These are phyloP conservation scores for Fusarium continuum DNA, from an alignment of 2,329 filamentous ascomycete genomes.

Conservation along the genomic window DNA sequence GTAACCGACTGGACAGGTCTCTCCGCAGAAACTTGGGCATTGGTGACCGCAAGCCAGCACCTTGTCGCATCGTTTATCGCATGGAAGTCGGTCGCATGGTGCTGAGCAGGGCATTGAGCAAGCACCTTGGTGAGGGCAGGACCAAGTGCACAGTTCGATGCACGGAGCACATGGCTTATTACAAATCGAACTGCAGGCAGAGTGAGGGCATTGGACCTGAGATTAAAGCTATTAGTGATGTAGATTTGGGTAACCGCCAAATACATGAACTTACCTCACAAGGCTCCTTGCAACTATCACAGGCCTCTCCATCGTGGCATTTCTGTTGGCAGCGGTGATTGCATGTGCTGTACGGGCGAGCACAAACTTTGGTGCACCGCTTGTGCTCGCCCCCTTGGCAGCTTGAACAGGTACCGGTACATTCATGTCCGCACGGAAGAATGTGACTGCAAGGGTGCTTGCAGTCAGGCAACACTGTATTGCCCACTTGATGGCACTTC, in stretches of 20 bases:
- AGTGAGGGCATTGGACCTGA: constrained; percentile 62
- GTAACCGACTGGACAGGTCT: constrained; percentile 63
- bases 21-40: constrained; percentile 71
- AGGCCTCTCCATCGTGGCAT: constrained; percentile 25
- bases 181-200: constrained; percentile 61
- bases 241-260: no score
- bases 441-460: constrained; percentile 38
- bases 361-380: constrained; percentile 51
- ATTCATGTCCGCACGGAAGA: constrained; percentile 53
- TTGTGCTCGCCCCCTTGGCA: constrained; percentile 50
- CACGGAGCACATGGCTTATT: constrained; percentile 68
- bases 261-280: constrained; percentile 58
- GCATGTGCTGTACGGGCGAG: constrained; percentile 62
- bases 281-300: constrained; percentile 63
- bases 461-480: no score
- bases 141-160: constrained; percentile 61
- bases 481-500: constrained; percentile 10
- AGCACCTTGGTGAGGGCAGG: constrained; percentile 60
- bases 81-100: constrained; percentile 72
- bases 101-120: constrained; percentile 68
- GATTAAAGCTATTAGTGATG: no score
- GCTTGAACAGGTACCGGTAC: constrained; percentile 8
- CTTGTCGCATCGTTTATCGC: constrained; percentile 65
- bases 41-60: constrained; percentile 66
- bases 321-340: constrained; percentile 60